Evolutionary conservation across 495 filamentous ascomycete genomes (phyloP).

Genomic region (Thermochaetoides thermophila): DNA sequence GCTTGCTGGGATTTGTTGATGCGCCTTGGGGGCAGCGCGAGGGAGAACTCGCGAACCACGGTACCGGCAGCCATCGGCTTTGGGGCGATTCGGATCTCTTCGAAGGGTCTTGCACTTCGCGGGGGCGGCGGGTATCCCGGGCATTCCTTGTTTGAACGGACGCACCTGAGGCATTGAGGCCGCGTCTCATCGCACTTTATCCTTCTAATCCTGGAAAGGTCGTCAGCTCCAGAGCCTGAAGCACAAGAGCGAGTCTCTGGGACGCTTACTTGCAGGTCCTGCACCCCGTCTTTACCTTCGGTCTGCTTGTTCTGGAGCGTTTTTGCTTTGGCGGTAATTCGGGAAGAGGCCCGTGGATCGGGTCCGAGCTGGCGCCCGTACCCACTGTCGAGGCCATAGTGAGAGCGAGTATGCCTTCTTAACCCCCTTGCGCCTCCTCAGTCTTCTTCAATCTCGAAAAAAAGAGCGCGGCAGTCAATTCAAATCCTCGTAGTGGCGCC

Average conservation of each 20-base stretch:
- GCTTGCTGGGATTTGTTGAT: constrained; percentile 12
- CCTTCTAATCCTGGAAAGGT: constrained; percentile 35
- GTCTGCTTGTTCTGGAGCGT: constrained; percentile 30
- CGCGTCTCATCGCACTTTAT: constrained; percentile 56
- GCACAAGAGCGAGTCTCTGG: constrained; percentile 1
- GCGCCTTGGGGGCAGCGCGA: constrained; percentile 15
- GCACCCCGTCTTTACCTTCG: constrained; percentile 41
- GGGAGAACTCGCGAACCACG: constrained; percentile 10
- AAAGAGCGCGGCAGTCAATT: too few species aligned
- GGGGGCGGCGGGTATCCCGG: constrained; percentile 37
- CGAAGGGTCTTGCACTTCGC: constrained; percentile 24
- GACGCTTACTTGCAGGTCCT: constrained; percentile 40
- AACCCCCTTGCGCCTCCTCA: too few species aligned
- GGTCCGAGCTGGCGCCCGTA: too few species aligned
- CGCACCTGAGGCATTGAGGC: constrained; percentile 42
- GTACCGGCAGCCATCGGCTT: constrained; percentile 16
- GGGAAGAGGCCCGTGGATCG: too few species aligned
- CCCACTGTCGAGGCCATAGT: too few species aligned
- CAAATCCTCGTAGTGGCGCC: too few species aligned
- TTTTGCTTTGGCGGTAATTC: too few species aligned
- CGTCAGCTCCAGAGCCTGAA: background rate
- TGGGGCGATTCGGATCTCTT: constrained; percentile 30
- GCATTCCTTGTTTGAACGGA: constrained; percentile 33
- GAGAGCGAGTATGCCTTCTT: too few species aligned
- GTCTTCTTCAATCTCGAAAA: too few species aligned